Conservation (phyloP, 2,329 filamentous ascomycete genomes). For the Xylariaceae sp. region DNA sequence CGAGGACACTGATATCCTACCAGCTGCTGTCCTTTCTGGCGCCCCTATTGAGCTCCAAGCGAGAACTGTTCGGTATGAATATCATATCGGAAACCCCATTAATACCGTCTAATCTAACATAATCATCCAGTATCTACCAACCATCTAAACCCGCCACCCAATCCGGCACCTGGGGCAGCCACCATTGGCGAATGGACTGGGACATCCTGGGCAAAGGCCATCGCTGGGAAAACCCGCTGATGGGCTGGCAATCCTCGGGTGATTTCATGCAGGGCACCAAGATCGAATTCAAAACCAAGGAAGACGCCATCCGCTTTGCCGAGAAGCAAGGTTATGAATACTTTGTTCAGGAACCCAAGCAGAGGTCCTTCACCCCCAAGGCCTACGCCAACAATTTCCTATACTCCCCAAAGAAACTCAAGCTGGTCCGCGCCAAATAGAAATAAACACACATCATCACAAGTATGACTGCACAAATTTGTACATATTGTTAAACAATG, state of each 20-base stretch:
- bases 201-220: slow-evolving; percentile 88
- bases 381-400: slow-evolving; percentile 96
- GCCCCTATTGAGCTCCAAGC: slow-evolving; percentile 92
- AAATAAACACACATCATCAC: slow-evolving; percentile 7
- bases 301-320: slow-evolving; percentile 90
- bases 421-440: slow-evolving; percentile 79
- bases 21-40: slow-evolving; percentile 84
- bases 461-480: slow-evolving; percentile 9
- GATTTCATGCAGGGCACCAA: slow-evolving; percentile 94
- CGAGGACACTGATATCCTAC: slow-evolving; percentile 69
- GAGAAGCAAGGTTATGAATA: slow-evolving; percentile 99
- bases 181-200: slow-evolving; percentile 98
- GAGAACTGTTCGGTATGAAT: slow-evolving; percentile 78
- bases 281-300: slow-evolving; percentile 85
- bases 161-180: slow-evolving; percentile 79
- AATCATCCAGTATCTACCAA: slow-evolving; percentile 71
- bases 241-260: slow-evolving; percentile 96
- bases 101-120: slow-evolving; percentile 4
- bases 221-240: slow-evolving; percentile 96
- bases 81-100: no score
- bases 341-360: slow-evolving; percentile 95
- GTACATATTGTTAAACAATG: slow-evolving; percentile 21
- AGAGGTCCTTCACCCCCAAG: slow-evolving; percentile 81
- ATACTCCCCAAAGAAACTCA: slow-evolving; percentile 80
- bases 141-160: slow-evolving; percentile 94